Conservation (phyloP, 257 asterid species). For the Petrea volubilis region DNA sequence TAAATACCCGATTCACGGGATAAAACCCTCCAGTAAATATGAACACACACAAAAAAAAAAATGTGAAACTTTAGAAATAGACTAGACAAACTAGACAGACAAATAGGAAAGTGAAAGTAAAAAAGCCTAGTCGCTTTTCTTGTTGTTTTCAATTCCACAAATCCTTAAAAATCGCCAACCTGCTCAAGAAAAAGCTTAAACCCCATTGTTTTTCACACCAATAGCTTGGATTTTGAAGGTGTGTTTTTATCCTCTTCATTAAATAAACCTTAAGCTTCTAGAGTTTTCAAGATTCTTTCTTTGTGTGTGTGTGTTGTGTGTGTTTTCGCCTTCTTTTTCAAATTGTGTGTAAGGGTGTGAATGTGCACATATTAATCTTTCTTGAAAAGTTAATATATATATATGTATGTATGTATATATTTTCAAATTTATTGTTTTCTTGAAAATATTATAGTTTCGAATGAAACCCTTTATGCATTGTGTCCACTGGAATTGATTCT, state of each 20-base stretch:
- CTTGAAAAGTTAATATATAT: conserved; percentile 2
- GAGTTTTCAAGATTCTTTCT: too few species aligned
- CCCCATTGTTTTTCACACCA: conserved; percentile 27
- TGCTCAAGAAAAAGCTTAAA: conserved; percentile 30
- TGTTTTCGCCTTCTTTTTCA: background rate
- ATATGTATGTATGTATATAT: background rate
- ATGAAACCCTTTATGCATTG: conserved; percentile 10
- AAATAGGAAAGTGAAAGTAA: background rate
- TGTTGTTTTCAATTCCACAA: conserved; percentile 13
- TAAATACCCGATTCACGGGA: too few species aligned
- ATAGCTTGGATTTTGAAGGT: background rate
- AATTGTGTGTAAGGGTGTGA: conserved; percentile 1
- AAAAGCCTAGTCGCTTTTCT: conserved; percentile 22
- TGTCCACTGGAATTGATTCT: conserved; percentile 28
- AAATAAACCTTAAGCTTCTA: background rate
- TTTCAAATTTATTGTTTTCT: background rate
- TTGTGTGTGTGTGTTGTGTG: background rate
- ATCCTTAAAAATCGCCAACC: conserved; percentile 29
- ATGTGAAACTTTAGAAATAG: background rate
- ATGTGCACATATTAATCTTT: conserved; percentile 4
- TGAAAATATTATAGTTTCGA: conserved; percentile 18
- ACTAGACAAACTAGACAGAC: background rate
- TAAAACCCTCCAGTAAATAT: background rate
- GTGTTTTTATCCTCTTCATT: background rate
- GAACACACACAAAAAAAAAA: background rate